Base-by-base conservation (phyloP, 1,284 basidiomycete genomes). In the Apiotrichum sp. region DNA sequence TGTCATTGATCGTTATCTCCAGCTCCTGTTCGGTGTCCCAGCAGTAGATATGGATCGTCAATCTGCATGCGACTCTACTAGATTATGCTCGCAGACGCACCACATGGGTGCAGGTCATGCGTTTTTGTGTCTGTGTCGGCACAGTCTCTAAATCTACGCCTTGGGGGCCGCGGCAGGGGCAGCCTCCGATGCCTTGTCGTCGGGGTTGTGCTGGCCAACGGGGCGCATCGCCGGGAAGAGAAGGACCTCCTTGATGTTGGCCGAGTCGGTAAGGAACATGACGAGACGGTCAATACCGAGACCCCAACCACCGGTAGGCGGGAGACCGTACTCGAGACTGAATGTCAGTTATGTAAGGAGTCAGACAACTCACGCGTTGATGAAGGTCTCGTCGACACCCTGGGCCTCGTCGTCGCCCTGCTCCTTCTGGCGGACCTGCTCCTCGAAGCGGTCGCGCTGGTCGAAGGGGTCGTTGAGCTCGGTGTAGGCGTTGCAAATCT, bases 391-490 rank as follows among this genome's bases (percentile, higher is more conserved):
- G 68, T 99, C 96, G 58, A 98, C 84, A 36, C 89, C 93, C 78
- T 98, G 95, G 7, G 95, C 95, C 78, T 98, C 96, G 57, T 98
- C 96, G 70, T 98, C 95, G 59, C 95, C 95, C 59, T 87, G 85
- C 57, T 92, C 91, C 85, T 98, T 98, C 79, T 98, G 95, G 68
- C 85, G 82, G 55, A 83, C 81, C 82, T 93, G 90, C 78, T 98
- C 95, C 78, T 96, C 91, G 78, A 99, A 99, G 66, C 93, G 86
- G 68, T 92, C 81, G 31, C 93, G 83, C 78, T 98, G 95, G 75
- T 97, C 93, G 73, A 96, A 96, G 1, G 92, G 92, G 78, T 96
- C 93, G 78, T 96, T 97, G 81, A 98, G 84, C 82, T 98, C 95
- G 42, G 95, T 98, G 77, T 98, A 96, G 39, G 92, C 91, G 69